A percentile compares a stretch with the other conserved stretches of the same genome.
phyloP scores from a whole-genome alignment of 768 basidiomycete genomes.

The Amanita jacksonii region DNA sequence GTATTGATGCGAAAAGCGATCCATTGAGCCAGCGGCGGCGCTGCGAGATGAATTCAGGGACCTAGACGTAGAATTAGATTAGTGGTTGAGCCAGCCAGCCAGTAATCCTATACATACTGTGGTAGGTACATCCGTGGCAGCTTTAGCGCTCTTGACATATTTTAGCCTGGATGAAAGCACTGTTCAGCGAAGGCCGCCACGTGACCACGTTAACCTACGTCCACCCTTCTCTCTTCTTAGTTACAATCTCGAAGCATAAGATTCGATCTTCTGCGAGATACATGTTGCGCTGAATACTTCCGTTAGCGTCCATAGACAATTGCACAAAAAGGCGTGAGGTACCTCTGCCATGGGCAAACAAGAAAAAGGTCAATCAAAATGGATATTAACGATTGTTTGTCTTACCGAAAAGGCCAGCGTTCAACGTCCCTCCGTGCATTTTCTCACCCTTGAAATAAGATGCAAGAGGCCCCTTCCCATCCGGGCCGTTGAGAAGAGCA shows the following conservation, averaged over 20 bases:
- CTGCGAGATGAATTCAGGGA: constrained; percentile 93
- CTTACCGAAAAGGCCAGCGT: constrained; percentile 62
- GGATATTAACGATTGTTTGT: constrained; percentile 11
- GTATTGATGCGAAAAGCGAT: constrained; percentile 87
- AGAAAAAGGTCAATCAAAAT: too few relatives aligned
- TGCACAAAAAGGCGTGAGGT: too few relatives aligned
- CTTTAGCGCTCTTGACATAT: constrained; percentile 91
- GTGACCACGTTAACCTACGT: too few relatives aligned
- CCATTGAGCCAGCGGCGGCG: constrained; percentile 86
- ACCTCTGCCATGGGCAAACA: constrained; percentile 7
- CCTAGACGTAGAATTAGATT: too few relatives aligned
- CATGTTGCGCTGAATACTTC: constrained; percentile 66
- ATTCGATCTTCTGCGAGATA: constrained; percentile 89
- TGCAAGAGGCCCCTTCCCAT: constrained; percentile 84
- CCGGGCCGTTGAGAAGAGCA: constrained; percentile 76
- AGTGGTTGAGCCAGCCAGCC: too few relatives aligned
- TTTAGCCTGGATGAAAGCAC: constrained; percentile 40
- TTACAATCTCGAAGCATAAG: constrained; percentile 88
- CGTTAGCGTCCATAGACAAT: too few relatives aligned
- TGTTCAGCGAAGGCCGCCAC: too few relatives aligned
- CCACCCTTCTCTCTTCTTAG: constrained; percentile 80
- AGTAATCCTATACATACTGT: constrained; percentile 33
- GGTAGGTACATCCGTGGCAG: constrained; percentile 92
- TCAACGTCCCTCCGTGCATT: constrained; percentile 57
- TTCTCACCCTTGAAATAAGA: constrained; percentile 92